Evolutionary conservation across 139 green algal genomes (phyloP), one percentile per base, ranked within the genome.

Genomic region (Protoeuglena noctilucae): DNA sequence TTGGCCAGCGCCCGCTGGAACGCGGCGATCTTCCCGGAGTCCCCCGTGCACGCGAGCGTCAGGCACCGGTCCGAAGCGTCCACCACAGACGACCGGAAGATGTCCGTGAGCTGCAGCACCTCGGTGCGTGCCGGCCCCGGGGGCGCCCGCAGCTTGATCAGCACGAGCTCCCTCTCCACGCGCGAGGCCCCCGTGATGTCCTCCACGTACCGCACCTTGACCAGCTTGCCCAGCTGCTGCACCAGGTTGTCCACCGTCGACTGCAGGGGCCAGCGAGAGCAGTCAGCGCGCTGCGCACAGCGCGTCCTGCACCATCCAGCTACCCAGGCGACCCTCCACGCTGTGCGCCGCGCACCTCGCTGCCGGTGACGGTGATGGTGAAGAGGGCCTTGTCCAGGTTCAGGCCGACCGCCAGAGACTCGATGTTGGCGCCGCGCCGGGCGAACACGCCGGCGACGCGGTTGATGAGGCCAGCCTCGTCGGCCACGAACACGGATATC

Each of bases 401-500:
- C 26, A 96, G 70, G 0, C 89, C 89, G 22, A 98, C 89, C 1
- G 89, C 88, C 45, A 98, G 67, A 1, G 75, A 88, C 58, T 98
- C 89, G 53, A 98, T 98, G 77, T 98, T 98, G 41, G 80, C 75
- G 47, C 85, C 82, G 70, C 85, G 60, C 29, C 85, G 61, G 0
- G 86, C 89, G 66, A 97, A 97, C 25, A 97, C 89, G 39, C 89
- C 89, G 4, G 89, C 82, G 4, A 98, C 88, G 18, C 89, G 74
- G 71, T 97, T 96, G 72, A 98, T 97, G 31, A 98, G 74, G 27
- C 89, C 90, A n/a, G 76, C 67, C 67, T 96, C 90, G 63, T 97
- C 90, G 0, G 83, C 83, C 6, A 98, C 90, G 69, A 96, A 97
- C 17, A 95, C 77, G 5, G 72, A 86, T 26, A 98, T 73, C n/a